Evolutionary conservation across 140 eudicot genomes (phyloP), one percentile per base, ranked within the genome.

Genomic region (Bidens hawaiensis): DNA sequence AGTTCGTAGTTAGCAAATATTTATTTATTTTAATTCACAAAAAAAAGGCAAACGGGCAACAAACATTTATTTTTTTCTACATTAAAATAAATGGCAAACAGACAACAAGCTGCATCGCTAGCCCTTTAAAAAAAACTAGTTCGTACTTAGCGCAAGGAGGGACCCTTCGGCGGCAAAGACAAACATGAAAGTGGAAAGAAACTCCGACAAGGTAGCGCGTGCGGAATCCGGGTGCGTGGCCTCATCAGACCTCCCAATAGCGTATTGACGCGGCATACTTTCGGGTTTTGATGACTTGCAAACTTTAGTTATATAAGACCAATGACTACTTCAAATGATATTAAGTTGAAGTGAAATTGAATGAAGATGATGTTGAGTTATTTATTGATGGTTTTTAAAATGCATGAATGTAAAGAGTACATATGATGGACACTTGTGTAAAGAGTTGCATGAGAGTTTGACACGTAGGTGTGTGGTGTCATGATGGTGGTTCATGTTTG

Each of bases 81-180:
- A n/a, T n/a, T n/a, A n/a, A n/a, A n/a, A n/a, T n/a, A n/a, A n/a
- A n/a, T n/a, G n/a, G n/a, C n/a, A n/a, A n/a, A n/a, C n/a, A n/a
- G n/a, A n/a, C n/a, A n/a, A n/a, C n/a, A n/a, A n/a, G n/a, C n/a
- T n/a, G n/a, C n/a, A n/a, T n/a, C n/a, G n/a, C n/a, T n/a, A n/a
- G n/a, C n/a, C n/a, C n/a, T n/a, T n/a, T n/a, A n/a, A n/a, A 7
- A 1, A 30, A 31, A n/a, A 40, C 3, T 23, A 62, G 60, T 4
- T 27, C 68, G 0, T 56, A 89, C 97, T 80, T 2, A 91, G 76
- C 33, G 98, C 94, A 18, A 91, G 93, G 16, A 80, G 56, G 27
- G 89, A 84, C 75, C 98, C 98, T 80, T 91, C 98, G 11, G 80
- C 96, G 8, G 98, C 98, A 4, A 91, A 91, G 4, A 91, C 96